Conservation (phyloP, 345 rosid species). For the Laguncularia racemosa region DNA sequence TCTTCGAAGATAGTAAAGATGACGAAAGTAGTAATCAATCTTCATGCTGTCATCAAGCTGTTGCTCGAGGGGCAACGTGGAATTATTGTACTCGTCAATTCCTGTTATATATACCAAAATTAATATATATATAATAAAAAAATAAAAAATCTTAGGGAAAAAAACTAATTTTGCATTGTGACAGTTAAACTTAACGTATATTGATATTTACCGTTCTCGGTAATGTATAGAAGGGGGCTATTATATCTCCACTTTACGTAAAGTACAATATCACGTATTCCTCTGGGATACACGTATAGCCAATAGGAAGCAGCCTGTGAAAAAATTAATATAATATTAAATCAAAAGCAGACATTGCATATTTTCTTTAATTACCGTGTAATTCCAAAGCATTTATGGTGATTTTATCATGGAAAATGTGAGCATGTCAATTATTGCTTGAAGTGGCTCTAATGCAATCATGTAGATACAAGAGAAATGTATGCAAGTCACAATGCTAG, state of each 20-base stretch:
- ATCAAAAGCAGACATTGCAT: neutral
- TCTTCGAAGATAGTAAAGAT: constrained; percentile 19
- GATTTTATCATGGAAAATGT: neutral
- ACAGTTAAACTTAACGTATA: too few species aligned
- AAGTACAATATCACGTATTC: constrained; percentile 11
- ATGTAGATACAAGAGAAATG: too few species aligned
- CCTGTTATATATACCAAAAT: constrained; percentile 12
- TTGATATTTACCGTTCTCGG: too few species aligned
- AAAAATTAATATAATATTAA: neutral
- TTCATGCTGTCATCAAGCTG: constrained; percentile 20
- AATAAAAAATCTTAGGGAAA: too few species aligned
- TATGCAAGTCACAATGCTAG: too few species aligned
- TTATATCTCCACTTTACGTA: constrained; percentile 4
- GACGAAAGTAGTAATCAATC: constrained; percentile 20
- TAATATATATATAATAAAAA: too few species aligned
- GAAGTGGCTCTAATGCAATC: too few species aligned
- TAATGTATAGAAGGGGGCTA: too few species aligned
- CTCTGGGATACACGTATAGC: constrained; percentile 18
- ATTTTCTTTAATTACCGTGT: neutral
- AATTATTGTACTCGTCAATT: constrained; percentile 22
- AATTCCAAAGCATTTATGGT: neutral
- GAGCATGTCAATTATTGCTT: too few species aligned
- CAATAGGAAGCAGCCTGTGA: constrained; percentile 14
- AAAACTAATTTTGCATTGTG: too few species aligned
- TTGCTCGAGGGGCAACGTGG: constrained; percentile 14